Evolutionary conservation across 139 green algal genomes (phyloP).

Genomic region (Volvox reticuliferus): DNA sequence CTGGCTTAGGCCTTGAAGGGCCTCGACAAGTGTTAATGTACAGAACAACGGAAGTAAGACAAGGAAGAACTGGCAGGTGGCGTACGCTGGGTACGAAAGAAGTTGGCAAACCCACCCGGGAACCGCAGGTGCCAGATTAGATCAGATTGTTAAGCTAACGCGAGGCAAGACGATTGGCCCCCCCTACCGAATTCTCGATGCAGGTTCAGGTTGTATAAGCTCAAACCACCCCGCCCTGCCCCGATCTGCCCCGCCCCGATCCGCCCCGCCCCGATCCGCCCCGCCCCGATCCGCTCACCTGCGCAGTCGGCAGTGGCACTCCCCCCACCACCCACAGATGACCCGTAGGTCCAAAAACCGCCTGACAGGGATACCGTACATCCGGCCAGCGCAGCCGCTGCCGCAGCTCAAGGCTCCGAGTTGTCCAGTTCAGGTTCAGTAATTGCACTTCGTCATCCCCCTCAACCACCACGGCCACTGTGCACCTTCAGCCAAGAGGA

Average conservation of each 20-base stretch:
- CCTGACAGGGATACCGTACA: constrained; percentile 61
- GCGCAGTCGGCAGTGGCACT: constrained; percentile 22
- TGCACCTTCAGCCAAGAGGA: background rate
- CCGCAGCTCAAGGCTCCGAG: constrained; percentile 26
- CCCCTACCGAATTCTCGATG: too few species aligned
- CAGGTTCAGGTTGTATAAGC: background rate
- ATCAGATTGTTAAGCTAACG: too few species aligned
- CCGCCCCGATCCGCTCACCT: background rate
- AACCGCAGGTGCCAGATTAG: too few species aligned
- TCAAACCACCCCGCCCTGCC: background rate
- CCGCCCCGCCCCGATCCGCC: too few species aligned
- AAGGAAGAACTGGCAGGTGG: too few species aligned
- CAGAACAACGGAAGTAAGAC: too few species aligned
- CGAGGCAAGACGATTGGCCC: too few species aligned
- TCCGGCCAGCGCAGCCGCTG: constrained; percentile 63
- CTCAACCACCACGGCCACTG: constrained; percentile 61
- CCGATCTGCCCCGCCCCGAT: too few species aligned
- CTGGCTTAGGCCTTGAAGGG: too few species aligned
- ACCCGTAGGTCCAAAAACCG: constrained; percentile 62
- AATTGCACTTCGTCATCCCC: constrained; percentile 64
- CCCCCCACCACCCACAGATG: constrained; percentile 25
- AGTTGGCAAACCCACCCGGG: too few species aligned
- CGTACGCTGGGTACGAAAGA: too few species aligned
- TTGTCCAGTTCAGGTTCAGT: constrained; percentile 35
- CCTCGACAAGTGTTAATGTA: too few species aligned